These are phyloP conservation scores for Funneliformis mosseae DNA, from an alignment of 192 early-diverging fungal genomes.

Conservation along the genomic window DNA sequence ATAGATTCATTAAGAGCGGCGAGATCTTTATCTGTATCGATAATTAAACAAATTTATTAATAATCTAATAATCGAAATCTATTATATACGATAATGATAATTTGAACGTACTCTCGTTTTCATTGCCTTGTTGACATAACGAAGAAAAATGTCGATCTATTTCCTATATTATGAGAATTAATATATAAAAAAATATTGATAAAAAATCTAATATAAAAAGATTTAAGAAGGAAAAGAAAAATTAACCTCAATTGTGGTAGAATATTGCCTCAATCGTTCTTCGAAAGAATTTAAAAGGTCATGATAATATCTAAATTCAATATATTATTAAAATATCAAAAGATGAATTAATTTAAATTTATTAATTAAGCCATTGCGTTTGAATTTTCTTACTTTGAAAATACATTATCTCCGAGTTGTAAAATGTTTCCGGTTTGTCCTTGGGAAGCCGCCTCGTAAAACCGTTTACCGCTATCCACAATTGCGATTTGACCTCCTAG, in stretches of 20 bases:
- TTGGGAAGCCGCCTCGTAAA: conserved; percentile 23
- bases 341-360: background rate
- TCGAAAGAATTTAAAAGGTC: conserved; percentile 19
- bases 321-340: background rate
- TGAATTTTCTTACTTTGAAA: background rate
- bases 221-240: background rate
- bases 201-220: background rate
- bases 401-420: conserved; percentile 10
- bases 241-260: conserved; percentile 15
- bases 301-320: conserved; percentile 19
- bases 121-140: background rate
- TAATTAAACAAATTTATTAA: background rate
- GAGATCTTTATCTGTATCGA: background rate
- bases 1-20: conserved; percentile 19
- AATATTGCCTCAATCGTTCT: conserved; percentile 24
- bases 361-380: background rate
- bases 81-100: background rate
- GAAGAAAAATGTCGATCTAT: conserved; percentile 24
- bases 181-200: background rate
- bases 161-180: conserved; percentile 19
- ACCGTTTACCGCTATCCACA: conserved; percentile 4
- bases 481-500: background rate
- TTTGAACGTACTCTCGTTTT: background rate
- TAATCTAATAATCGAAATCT: background rate
- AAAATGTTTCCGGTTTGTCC: background rate